Conservation (phyloP, 768 basidiomycete genomes). For the Mycena alexandri region DNA sequence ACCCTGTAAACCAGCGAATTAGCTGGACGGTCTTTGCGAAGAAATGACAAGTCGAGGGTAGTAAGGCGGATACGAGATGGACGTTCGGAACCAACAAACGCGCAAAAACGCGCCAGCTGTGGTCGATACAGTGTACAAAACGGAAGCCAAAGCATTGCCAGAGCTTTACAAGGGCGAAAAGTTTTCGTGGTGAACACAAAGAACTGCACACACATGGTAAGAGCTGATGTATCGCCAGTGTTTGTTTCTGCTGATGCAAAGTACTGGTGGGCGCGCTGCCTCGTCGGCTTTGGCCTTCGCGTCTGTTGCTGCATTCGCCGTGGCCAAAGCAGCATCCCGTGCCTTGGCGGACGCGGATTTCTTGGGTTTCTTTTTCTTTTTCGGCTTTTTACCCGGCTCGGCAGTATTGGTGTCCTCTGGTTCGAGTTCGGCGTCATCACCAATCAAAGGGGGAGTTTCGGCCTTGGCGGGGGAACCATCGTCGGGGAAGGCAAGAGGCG, state of each 20-base stretch:
- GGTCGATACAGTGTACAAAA: neutral
- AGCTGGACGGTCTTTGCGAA: neutral
- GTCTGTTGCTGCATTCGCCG: slow-evolving; percentile 43
- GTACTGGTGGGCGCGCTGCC: slow-evolving; percentile 69
- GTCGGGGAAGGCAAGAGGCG: neutral
- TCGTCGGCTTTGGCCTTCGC: slow-evolving; percentile 48
- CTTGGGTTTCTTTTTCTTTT: slow-evolving; percentile 76
- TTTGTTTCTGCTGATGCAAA: slow-evolving; percentile 93
- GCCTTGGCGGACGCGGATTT: slow-evolving; percentile 64
- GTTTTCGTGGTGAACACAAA: neutral
- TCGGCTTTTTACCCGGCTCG: slow-evolving; percentile 54
- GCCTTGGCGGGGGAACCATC: neutral
- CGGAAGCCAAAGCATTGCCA: neutral
- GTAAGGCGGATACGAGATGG: too few species aligned
- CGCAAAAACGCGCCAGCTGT: slow-evolving; percentile 1
- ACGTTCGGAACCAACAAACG: neutral
- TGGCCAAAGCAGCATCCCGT: slow-evolving; percentile 45
- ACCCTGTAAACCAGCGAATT: slow-evolving; percentile 62
- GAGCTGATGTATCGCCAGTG: slow-evolving; percentile 96
- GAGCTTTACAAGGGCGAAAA: neutral
- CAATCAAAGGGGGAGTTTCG: neutral
- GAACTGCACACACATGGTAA: slow-evolving; percentile 75
- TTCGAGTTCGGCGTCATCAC: slow-evolving; percentile 8
- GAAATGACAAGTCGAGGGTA: too few species aligned
- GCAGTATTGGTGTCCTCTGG: slow-evolving; percentile 11